A percentile compares a stretch with the other conserved stretches of the same genome.
phyloP scores from a whole-genome alignment of 208 protist genomes.

The Acanthamoeba rhysodes region DNA sequence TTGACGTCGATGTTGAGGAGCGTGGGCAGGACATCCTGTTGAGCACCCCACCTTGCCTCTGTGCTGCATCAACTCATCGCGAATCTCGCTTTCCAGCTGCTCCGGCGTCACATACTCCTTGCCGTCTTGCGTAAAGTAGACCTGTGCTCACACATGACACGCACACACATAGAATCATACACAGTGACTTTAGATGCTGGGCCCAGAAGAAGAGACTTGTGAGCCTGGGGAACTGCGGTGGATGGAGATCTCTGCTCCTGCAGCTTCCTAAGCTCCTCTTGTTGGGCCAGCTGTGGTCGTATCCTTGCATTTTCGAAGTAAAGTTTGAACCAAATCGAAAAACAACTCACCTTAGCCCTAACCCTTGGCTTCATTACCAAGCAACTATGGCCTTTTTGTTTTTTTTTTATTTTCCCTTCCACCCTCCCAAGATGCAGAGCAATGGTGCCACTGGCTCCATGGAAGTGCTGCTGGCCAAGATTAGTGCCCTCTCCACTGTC shows the following conservation, averaged over 20 bases:
- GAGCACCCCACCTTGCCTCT: constrained; percentile 84
- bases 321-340: no score
- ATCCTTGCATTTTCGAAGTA: no score
- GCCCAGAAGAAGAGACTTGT: constrained; percentile 76
- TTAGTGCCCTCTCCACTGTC: no score
- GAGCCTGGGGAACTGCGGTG: constrained; percentile 85
- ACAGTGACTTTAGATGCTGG: neutral
- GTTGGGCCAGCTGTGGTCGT: constrained; percentile 48
- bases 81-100: constrained; percentile 86
- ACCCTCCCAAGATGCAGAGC: no score
- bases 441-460: no score
- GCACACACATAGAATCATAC: neutral
- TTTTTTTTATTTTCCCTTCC: no score
- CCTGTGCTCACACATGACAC: neutral
- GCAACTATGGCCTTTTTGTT: no score
- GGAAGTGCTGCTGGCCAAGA: no score
- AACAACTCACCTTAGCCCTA: no score
- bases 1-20: constrained; percentile 84
- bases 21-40: constrained; percentile 83
- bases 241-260: constrained; percentile 64
- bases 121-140: constrained; percentile 83
- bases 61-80: constrained; percentile 82
- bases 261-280: constrained; percentile 76
- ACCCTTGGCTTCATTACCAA: no score
- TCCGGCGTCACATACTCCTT: constrained; percentile 88